Conservation (phyloP, 2,329 filamentous ascomycete species). For the Zymoseptoria ardabiliae region DNA sequence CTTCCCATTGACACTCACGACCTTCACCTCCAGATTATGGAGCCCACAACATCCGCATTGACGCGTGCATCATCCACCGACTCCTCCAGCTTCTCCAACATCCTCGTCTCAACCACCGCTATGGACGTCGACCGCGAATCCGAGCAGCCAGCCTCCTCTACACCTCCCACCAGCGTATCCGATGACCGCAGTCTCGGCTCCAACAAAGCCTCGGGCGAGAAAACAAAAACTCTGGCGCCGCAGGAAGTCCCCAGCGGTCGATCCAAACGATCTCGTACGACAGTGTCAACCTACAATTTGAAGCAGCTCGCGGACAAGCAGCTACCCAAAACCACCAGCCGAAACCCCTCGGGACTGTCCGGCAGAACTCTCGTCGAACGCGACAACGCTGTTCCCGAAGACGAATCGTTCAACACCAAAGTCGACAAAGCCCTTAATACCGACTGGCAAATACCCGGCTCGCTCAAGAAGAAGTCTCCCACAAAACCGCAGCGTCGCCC, state of each 20-base stretch:
- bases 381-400: conserved; percentile 15
- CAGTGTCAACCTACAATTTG: conserved; percentile 57
- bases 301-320: conserved; percentile 25
- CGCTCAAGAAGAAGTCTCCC: conserved; percentile 9
- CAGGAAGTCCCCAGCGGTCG: conserved; percentile 31
- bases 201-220: conserved; percentile 19
- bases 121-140: conserved; percentile 28
- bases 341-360: conserved; percentile 42
- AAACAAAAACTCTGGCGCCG: conserved; percentile 8
- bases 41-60: conserved; percentile 12
- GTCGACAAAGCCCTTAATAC: conserved; percentile 44
- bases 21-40: conserved; percentile 1
- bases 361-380: conserved; percentile 27
- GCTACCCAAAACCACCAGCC: conserved; percentile 11
- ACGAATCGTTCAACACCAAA: conserved; percentile 24
- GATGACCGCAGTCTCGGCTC: conserved; percentile 52
- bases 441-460: conserved; percentile 24
- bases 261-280: conserved; percentile 49
- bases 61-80: conserved; percentile 34
- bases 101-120: conserved; percentile 27
- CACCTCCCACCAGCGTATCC: conserved; percentile 59
- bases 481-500: conserved; percentile 16
- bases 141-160: conserved; percentile 53
- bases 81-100: conserved; percentile 37
- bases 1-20: neutral